These are phyloP conservation scores for Tuber brumale DNA, from an alignment of 495 filamentous ascomycete genomes.

Conservation along the genomic window DNA sequence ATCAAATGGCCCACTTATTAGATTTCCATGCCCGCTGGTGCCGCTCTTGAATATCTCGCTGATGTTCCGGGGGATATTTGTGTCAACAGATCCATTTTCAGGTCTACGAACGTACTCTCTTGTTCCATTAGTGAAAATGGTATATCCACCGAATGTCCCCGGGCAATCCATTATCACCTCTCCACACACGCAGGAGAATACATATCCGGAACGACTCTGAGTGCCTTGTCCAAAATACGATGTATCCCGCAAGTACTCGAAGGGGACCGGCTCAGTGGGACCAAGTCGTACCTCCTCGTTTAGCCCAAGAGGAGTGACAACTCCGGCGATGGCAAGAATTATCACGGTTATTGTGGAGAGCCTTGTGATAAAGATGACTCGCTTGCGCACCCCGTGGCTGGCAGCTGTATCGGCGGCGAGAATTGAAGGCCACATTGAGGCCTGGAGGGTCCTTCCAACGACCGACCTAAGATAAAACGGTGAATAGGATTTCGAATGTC, in stretches of 20 bases:
- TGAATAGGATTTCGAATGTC: too few species aligned
- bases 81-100: conserved; percentile 5
- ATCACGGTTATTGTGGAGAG: conserved; percentile 15
- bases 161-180: neutral
- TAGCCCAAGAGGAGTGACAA: conserved; percentile 44
- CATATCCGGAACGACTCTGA: conserved; percentile 5
- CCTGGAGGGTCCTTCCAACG: too few species aligned
- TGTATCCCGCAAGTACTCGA: conserved; percentile 36
- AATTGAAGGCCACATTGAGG: too few species aligned
- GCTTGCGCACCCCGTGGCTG: too few species aligned
- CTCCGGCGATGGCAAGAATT: conserved; percentile 26
- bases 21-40: too few species aligned
- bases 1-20: too few species aligned
- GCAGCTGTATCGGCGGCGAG: too few species aligned
- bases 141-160: neutral
- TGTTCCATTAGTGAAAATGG: neutral
- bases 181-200: conserved; percentile 14
- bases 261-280: conserved; percentile 4
- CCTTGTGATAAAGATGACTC: too few species aligned
- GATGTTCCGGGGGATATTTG: conserved; percentile 35
- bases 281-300: conserved; percentile 28
- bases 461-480: too few species aligned
- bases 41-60: too few species aligned
- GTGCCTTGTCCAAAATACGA: conserved; percentile 32
- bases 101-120: neutral